Base-by-base conservation (phyloP, 108 stramenopile genomes). In the Conticribra weissflogii region DNA sequence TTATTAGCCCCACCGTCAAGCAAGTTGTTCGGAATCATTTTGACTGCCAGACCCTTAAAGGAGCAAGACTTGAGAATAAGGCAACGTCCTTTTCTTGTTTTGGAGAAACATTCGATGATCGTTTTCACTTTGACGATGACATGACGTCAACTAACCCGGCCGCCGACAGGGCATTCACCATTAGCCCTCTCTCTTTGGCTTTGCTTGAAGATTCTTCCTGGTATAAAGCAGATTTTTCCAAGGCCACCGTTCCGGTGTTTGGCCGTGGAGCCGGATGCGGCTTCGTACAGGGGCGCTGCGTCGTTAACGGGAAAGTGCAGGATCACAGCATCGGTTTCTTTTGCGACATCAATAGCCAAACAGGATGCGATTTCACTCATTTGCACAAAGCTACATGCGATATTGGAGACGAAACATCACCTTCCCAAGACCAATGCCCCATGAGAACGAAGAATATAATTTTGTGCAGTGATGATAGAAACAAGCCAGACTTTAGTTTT, bases 201-300 rank as follows among this genome's bases (percentile, higher is more conserved):
- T 34, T 74, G 5, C 55, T 82, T 52, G 78, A 78, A 59, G 81
- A 82, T 66, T 74, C 70, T 23, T 78, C 77, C 28, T 82, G 81
- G 81, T 82, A 82, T 68, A 83, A 85, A 63, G 89, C 89, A 2
- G 87, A 91, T 54, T 79, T 63, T 68, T 66, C 60, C 3, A 61
- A 24, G 16, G 34, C 72, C 28, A 72, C 70, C 1, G 57, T 68
- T 50, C 63, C 77, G 23, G 55, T 69, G 24, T 82, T 82, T 74
- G 81, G 81, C 4, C 65, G 73, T 16, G 78, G 77, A 16, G 77
- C 72, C 32, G 81, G 81, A 15, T 82, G 81, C 48, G 81, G 73
- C 14, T 82, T 82, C 22, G 61, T 82, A 0, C 52, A 74, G 56
- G 67, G 66, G 36, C 36, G 36, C 14, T 92, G 91, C 59, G 86